Percentiles rank a stretch among this genome's conserved stretches.
These are phyloP conservation scores for Brassica hybrid DNA, from an alignment of 441 rosid genomes.

Conservation along the genomic window DNA sequence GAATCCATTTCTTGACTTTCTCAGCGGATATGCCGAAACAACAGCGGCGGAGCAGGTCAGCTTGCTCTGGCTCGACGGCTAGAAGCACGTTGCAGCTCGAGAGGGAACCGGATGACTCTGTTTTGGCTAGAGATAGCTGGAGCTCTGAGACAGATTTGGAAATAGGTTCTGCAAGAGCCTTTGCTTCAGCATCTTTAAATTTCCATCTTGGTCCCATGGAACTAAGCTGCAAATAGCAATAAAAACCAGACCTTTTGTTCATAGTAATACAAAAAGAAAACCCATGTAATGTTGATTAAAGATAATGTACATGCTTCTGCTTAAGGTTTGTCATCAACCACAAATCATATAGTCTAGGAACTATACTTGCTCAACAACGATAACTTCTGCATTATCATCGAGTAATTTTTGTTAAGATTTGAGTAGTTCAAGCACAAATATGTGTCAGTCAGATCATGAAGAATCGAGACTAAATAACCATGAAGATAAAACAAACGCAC, in stretches of 20 bases:
- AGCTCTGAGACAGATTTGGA: slow-evolving; percentile 57
- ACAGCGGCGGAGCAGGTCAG: slow-evolving; percentile 55
- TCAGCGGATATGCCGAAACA: slow-evolving; percentile 66
- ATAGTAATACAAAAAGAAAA: neutral
- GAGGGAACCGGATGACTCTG: slow-evolving; percentile 50
- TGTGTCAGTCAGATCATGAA: neutral
- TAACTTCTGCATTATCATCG: no score
- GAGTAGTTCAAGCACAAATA: neutral
- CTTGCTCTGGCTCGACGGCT: slow-evolving; percentile 50
- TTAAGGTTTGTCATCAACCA: neutral
- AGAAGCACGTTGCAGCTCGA: slow-evolving; percentile 57
- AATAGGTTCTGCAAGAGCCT: slow-evolving; percentile 72
- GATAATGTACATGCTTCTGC: neutral
- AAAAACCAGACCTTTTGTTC: neutral
- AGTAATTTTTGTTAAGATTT: no score
- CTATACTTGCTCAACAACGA: no score
- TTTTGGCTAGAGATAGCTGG: slow-evolving; percentile 48
- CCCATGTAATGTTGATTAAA: neutral
- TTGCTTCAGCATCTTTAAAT: slow-evolving; percentile 62
- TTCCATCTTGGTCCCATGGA: slow-evolving; percentile 84
- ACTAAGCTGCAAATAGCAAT: slow-evolving; percentile 20
- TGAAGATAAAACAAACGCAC: neutral
- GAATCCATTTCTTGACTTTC: slow-evolving; percentile 68
- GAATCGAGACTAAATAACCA: neutral
- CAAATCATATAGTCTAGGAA: no score